Evolutionary conservation across 495 filamentous ascomycete genomes (phyloP), one percentile per base, ranked within the genome.

Genomic region (Evernia prunastri): DNA sequence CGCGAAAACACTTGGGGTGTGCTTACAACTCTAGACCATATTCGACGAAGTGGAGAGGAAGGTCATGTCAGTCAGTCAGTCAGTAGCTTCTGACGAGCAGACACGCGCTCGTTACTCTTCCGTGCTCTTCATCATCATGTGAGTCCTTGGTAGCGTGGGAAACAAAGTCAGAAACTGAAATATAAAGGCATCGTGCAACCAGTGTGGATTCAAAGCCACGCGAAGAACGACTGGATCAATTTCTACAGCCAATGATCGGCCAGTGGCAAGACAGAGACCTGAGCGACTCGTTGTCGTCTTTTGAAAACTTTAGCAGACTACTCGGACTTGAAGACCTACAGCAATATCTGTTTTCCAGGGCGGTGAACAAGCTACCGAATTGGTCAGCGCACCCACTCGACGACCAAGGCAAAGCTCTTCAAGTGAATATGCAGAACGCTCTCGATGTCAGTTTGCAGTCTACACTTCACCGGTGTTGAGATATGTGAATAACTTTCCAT

Each of bases 91-190:
- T 10, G 92, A 96, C 69, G 86, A 92, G 68, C 88, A 89, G 66
- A 84, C 82, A 73, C 80, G 74, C 80, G 90, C 78, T 82, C 87
- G 78, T 84, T 86, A 69, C 84, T 96, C 73, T 15, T 81, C 81
- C 2, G 73, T 82, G 23, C 78, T 99, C 5, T 92, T 97, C 65
- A 95, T 94, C 17, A 96, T 99, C 67, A 86, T 93, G 89, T 89
- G 81, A 72, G 75, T 59, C 42, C 13, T 13, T 36, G 17, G 13
- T 37, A 25, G 45, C 29, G 35, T 57, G 33, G 35, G n/a, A 18
- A 39, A 29, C n/a, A 20, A 10, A 31, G 17, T 18, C 31, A 37
- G 35, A 40, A 18, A 54, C 31, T 62, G 31, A 53, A 10, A 20
- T 15, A 27, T 51, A 31, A 37, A 64, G 61, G 51, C 94, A 97